Conservation (phyloP, 331 rosid genomes). For the Telfairia occidentalis region DNA sequence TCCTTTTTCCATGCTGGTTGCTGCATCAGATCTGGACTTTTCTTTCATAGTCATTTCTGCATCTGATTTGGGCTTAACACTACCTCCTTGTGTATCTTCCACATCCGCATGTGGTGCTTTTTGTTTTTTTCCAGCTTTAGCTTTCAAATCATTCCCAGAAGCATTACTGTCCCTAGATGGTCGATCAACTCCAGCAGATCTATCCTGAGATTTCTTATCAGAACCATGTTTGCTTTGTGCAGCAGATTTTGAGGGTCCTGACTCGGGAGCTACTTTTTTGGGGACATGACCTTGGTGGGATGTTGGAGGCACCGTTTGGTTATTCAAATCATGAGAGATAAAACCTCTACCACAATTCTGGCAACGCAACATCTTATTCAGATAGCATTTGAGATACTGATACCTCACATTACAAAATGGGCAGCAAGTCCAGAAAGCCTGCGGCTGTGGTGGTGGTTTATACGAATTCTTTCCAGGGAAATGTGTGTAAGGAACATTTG, state of each 20-base stretch:
- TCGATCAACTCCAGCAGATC: constrained; percentile 12
- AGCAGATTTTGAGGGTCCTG: constrained; percentile 28
- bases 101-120: constrained; percentile 19
- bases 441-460: constrained; percentile 21
- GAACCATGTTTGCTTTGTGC: constrained; percentile 22
- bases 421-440: constrained; percentile 77
- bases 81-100: constrained; percentile 26
- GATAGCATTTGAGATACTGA: constrained; percentile 34
- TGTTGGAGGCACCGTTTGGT: constrained; percentile 21
- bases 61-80: constrained; percentile 16
- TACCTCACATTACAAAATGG: constrained; percentile 37
- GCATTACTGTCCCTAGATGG: constrained; percentile 21
- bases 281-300: constrained; percentile 17
- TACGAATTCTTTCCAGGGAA: constrained; percentile 11
- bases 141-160: constrained; percentile 21
- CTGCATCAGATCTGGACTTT: constrained; percentile 20
- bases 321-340: constrained; percentile 37
- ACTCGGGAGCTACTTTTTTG: constrained; percentile 23
- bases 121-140: constrained; percentile 27
- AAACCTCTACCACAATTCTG: constrained; percentile 39
- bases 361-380: constrained; percentile 35
- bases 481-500: constrained; percentile 27
- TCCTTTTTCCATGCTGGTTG: constrained; percentile 27
- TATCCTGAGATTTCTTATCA: constrained; percentile 20
- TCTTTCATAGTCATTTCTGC: background rate